Percentiles rank a stretch among this genome's conserved stretches.
Conservation (phyloP, 352 stramenopile species). For the Plasmopara muralis region DNA sequence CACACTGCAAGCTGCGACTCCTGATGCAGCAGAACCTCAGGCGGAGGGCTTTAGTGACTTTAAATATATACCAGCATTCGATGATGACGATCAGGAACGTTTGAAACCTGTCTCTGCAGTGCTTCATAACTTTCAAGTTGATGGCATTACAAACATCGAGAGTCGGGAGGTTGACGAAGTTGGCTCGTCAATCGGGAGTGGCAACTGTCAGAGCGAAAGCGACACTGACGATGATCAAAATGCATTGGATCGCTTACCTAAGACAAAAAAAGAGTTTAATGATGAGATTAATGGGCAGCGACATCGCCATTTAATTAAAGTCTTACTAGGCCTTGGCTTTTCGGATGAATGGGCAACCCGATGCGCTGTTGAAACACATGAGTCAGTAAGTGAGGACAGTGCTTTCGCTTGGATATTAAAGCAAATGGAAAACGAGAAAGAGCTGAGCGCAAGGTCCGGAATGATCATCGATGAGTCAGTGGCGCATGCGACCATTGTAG, state of each 20-base stretch:
- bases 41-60: constrained; percentile 15
- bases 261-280: not conserved
- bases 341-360: constrained; percentile 67
- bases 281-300: constrained; percentile 15
- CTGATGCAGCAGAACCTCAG: constrained; percentile 1
- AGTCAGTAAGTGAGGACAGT: constrained; percentile 46
- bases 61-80: constrained; percentile 30
- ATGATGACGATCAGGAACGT: constrained; percentile 36
- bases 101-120: constrained; percentile 35
- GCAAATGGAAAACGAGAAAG: constrained; percentile 74
- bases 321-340: constrained; percentile 78
- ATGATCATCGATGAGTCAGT: not conserved
- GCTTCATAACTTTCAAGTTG: not conserved
- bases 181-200: constrained; percentile 1
- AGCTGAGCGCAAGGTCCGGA: constrained; percentile 3
- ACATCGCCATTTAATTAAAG: constrained; percentile 58
- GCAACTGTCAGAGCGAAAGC: constrained; percentile 8
- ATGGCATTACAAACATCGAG: not conserved
- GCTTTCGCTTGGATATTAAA: constrained; percentile 88
- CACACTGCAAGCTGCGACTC: not conserved
- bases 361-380: constrained; percentile 48
- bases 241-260: constrained; percentile 4
- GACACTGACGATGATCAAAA: constrained; percentile 22
- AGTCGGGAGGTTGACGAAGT: not conserved
- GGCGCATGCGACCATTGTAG: not conserved